Base-by-base conservation (phyloP, 202 grass and related monocot species). In the Carex sylvatica region DNA sequence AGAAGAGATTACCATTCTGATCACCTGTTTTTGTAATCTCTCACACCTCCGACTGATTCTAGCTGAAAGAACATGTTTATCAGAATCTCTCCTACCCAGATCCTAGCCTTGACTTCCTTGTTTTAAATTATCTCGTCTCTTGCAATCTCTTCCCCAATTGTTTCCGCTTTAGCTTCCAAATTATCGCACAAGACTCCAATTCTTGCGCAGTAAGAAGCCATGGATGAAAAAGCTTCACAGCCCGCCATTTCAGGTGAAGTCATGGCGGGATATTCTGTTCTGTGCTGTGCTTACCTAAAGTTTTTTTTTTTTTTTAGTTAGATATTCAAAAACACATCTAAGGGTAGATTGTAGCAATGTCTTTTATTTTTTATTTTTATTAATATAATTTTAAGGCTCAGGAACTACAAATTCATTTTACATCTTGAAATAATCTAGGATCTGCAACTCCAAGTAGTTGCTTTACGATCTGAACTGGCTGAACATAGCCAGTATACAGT, bases 21-120 rank as follows among this genome's bases (percentile, higher is more conserved):
- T 84, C 44, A 93, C 92, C 84, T 36, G 81, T 75, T 63, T 88
- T 73, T 67, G 54, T 94, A 94, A 72, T 88, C 94, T 67, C 94
- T 80, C 19, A 87, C 90, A 6, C 92, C 92, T 31, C 59, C 87
- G 26, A 94, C 88, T 1, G 92, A 87, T 59, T 97, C 92, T 2
- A 97, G 85, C 0, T 85, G 81, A 1, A 97, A 70, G 61, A 94
- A 52, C 68, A 91, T 18, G 9, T 51, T 9, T 92, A 94, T 97
- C 20, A 97, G 88, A 64, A 58, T 71, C 87, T 97, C 90, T 6
- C 72, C 85, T 4, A 88, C 26, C 83, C 42, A 89, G 11, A 93
- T 2, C 82, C 88, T 22, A 23, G 22, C 64, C 71, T 63, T 83
- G 20, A 19, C 36, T 26, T 95, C 86, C 19, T 11, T 64, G 24